These are phyloP conservation scores for Pestalotiopsis sp. DNA, from an alignment of 2,329 filamentous ascomycete species.

Conservation along the genomic window DNA sequence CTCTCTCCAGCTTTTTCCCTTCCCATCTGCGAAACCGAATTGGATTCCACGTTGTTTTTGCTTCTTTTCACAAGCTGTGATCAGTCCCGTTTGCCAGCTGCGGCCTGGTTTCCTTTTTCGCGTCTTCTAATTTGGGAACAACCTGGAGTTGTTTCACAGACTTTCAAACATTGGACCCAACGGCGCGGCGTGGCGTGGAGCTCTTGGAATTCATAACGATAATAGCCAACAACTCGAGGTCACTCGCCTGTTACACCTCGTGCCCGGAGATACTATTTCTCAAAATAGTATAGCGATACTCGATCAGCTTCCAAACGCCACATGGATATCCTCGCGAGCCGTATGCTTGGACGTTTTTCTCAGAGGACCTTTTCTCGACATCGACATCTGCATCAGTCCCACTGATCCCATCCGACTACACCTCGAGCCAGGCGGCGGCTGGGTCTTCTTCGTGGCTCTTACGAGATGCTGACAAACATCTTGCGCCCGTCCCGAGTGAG, in stretches of 20 bases:
- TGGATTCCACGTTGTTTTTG: not conserved
- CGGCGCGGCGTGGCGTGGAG: not conserved
- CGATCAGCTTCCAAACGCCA: not conserved
- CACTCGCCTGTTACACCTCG: not conserved
- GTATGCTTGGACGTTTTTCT: not conserved
- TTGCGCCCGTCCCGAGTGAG: slow-evolving; percentile 2
- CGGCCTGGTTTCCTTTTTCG: not conserved
- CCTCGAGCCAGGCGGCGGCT: not conserved
- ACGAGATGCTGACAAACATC: not conserved
- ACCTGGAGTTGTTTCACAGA: not conserved
- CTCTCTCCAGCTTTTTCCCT: not conserved
- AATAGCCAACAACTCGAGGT: not conserved
- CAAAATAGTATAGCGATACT: not conserved
- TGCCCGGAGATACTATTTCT: not conserved
- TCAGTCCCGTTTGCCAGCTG: not conserved
- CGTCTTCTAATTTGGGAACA: not conserved
- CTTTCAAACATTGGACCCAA: not conserved
- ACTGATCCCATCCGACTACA: not conserved
- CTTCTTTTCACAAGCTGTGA: not conserved
- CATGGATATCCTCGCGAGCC: not conserved
- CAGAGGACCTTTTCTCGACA: not conserved
- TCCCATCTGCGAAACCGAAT: not conserved
- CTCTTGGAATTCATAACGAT: not conserved
- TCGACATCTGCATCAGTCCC: not conserved
- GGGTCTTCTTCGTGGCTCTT: not conserved